Evolutionary conservation across 2,329 filamentous ascomycete species (phyloP).

Genomic region (Tolypocladium ovalisporum): DNA sequence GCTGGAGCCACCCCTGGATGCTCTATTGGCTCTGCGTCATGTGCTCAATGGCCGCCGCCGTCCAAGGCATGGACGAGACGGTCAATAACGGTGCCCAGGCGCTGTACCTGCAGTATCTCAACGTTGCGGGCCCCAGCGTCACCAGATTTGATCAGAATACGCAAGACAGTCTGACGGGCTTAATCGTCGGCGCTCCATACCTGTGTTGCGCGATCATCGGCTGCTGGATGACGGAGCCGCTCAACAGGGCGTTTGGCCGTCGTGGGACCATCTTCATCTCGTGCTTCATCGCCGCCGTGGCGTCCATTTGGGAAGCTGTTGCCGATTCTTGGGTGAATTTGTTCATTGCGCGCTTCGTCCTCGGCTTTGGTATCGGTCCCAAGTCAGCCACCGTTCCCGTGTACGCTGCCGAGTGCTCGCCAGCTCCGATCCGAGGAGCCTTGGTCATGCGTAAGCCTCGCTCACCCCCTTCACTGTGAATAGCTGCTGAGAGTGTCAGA

Average conservation of each 20-base stretch:
- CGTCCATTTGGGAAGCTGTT: constrained; percentile 11
- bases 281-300: constrained; percentile 6
- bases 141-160: constrained; percentile 27
- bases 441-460: constrained; percentile 52
- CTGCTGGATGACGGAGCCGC: constrained; percentile 22
- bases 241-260: constrained; percentile 7
- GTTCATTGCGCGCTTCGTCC: constrained; percentile 51
- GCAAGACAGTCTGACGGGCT: constrained; percentile 38
- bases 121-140: constrained; percentile 51
- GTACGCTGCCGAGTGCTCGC: constrained; percentile 61
- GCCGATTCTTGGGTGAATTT: constrained; percentile 28
- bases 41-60: constrained; percentile 36
- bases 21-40: constrained; percentile 25
- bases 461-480: too few species aligned
- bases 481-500: constrained; percentile 12
- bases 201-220: constrained; percentile 6
- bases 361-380: constrained; percentile 58
- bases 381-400: constrained; percentile 57
- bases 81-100: constrained; percentile 54
- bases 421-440: constrained; percentile 55
- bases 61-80: constrained; percentile 57
- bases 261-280: constrained; percentile 8
- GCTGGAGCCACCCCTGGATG: constrained; percentile 20
- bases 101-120: constrained; percentile 39
- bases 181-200: constrained; percentile 9